phyloP scores from a whole-genome alignment of 345 rosid genomes.

The Salix caprea region DNA sequence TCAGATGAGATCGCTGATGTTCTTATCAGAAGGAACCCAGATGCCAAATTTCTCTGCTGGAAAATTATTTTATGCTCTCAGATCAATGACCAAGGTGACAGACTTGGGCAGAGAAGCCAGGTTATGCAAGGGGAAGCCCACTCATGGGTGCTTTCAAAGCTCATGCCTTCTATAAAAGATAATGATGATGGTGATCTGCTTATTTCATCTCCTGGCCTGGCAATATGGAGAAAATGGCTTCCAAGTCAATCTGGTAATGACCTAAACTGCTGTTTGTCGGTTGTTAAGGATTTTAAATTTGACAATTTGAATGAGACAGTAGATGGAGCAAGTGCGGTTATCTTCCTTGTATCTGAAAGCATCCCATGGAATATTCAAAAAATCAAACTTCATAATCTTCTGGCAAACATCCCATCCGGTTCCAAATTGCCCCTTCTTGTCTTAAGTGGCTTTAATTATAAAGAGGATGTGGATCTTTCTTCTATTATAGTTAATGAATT shows the following conservation, averaged over 20 bases:
- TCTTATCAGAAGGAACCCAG: conserved; percentile 53
- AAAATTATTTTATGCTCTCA: conserved; percentile 62
- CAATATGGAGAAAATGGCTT: conserved; percentile 81
- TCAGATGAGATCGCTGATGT: conserved; percentile 56
- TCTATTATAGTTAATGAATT: conserved; percentile 38
- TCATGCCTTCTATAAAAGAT: conserved; percentile 48
- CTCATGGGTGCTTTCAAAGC: conserved; percentile 72
- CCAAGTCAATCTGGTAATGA: conserved; percentile 36
- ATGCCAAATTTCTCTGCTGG: conserved; percentile 74
- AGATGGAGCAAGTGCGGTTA: conserved; percentile 70
- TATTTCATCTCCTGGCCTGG: conserved; percentile 55
- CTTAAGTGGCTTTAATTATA: conserved; percentile 43
- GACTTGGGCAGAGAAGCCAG: conserved; percentile 22
- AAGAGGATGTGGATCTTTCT: conserved; percentile 38
- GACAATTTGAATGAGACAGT: conserved; percentile 33
- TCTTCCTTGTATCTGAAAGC: conserved; percentile 59
- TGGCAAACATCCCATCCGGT: conserved; percentile 56
- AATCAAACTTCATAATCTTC: conserved; percentile 48
- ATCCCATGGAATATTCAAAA: conserved; percentile 66
- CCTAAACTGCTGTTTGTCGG: conserved; percentile 61
- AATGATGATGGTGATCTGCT: conserved; percentile 39
- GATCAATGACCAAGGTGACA: conserved; percentile 27
- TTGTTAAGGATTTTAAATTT: conserved; percentile 48
- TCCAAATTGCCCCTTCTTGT: conserved; percentile 77
- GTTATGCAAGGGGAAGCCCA: conserved; percentile 37